Evolutionary conservation across 495 filamentous ascomycete species (phyloP).

Genomic region (Neurospora sublineolata): DNA sequence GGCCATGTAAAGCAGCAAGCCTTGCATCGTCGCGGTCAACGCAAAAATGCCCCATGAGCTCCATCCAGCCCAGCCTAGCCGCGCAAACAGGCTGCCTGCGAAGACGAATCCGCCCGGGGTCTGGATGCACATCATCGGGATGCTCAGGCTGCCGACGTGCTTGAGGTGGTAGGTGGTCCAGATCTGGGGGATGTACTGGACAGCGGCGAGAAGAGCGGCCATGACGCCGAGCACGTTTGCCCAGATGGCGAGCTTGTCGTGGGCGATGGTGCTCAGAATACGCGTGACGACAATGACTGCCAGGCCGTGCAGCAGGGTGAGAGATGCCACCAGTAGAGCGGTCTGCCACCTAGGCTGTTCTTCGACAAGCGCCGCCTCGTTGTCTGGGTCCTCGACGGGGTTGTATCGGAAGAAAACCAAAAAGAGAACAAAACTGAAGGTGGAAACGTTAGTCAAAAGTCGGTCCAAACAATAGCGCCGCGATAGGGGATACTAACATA

Average conservation of each 20-base stretch:
- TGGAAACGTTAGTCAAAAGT: background rate
- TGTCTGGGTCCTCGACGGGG: slow-evolving; percentile 36
- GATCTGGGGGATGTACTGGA: slow-evolving; percentile 94
- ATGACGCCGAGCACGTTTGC: slow-evolving; percentile 74
- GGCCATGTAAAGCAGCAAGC: slow-evolving; percentile 65
- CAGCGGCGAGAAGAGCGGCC: slow-evolving; percentile 62
- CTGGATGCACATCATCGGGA: slow-evolving; percentile 98
- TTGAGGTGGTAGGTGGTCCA: slow-evolving; percentile 77
- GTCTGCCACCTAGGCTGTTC: slow-evolving; percentile 56
- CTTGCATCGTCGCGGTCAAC: slow-evolving; percentile 78
- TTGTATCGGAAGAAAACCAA: slow-evolving; percentile 70
- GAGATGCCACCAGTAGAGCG: slow-evolving; percentile 56
- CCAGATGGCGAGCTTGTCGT: slow-evolving; percentile 53
- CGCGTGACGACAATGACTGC: slow-evolving; percentile 54
- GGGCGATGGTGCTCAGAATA: slow-evolving; percentile 45
- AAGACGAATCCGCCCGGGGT: slow-evolving; percentile 86
- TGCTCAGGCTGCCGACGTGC: slow-evolving; percentile 77
- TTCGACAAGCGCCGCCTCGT: slow-evolving; percentile 15
- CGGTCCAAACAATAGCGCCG: too few relatives aligned
- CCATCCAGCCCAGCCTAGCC: slow-evolving; percentile 77
- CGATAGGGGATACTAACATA: slow-evolving; percentile 51
- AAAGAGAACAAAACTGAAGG: slow-evolving; percentile 64
- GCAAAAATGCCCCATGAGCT: slow-evolving; percentile 88
- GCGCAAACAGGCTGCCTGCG: slow-evolving; percentile 68
- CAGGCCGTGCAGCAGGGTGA: slow-evolving; percentile 62